phyloP scores from a whole-genome alignment of 2,329 filamentous ascomycete species.

The Fusarium nematophilum region DNA sequence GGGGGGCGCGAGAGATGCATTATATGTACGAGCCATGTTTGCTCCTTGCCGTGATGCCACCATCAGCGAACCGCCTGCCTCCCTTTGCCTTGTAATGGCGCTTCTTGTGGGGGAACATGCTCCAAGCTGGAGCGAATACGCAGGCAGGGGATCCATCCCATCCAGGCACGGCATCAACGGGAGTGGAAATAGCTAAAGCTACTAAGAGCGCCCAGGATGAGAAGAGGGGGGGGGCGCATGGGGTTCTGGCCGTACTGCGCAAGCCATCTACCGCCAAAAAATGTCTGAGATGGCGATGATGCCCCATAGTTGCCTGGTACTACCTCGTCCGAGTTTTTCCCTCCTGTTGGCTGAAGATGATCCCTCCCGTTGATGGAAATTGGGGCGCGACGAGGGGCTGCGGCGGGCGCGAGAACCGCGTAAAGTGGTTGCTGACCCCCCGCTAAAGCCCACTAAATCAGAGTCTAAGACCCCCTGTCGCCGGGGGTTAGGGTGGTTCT shows the following conservation, averaged over 20 bases:
- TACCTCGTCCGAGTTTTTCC: slow-evolving; percentile 22
- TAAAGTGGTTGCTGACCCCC: slow-evolving; percentile 44
- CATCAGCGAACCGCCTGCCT: slow-evolving; percentile 19
- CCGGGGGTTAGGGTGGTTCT: slow-evolving; percentile 27
- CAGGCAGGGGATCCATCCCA: slow-evolving; percentile 33
- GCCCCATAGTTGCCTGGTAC: slow-evolving; percentile 49
- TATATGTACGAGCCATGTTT: slow-evolving; percentile 19
- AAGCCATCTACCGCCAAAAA: slow-evolving; percentile 13
- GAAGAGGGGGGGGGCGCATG: background rate
- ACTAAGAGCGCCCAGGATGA: background rate
- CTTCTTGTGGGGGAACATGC: slow-evolving; percentile 24
- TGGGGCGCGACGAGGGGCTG: slow-evolving; percentile 45
- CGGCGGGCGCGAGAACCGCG: slow-evolving; percentile 41
- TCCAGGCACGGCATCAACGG: slow-evolving; percentile 32
- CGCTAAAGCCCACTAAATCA: slow-evolving; percentile 41
- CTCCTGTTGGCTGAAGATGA: slow-evolving; percentile 37
- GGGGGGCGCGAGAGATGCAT: slow-evolving; percentile 21
- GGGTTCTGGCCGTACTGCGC: slow-evolving; percentile 14
- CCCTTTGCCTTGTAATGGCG: background rate
- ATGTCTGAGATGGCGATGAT: slow-evolving; percentile 41
- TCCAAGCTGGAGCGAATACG: slow-evolving; percentile 16
- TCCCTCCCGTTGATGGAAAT: slow-evolving; percentile 40
- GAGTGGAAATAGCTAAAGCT: slow-evolving; percentile 8
- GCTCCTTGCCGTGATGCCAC: slow-evolving; percentile 27
- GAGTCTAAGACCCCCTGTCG: slow-evolving; percentile 38